Conservation (phyloP, 1,139 yeast species). For the Nakaseomyces kungkrabaensis region DNA sequence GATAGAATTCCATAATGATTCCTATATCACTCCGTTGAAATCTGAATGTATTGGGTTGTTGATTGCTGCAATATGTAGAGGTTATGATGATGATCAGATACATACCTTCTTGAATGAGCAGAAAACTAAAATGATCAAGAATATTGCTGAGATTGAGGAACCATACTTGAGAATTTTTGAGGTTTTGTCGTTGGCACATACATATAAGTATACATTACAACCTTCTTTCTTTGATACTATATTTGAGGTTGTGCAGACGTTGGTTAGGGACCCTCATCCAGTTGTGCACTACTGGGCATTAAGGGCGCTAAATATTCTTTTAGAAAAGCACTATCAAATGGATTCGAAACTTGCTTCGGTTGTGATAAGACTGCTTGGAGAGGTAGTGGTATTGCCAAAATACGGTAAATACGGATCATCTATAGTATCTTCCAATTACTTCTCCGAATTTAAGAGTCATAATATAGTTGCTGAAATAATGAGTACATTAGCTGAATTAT, state of each 20-base stretch:
- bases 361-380: conserved; percentile 39
- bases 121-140: conserved; percentile 46
- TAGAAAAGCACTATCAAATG: conserved; percentile 49
- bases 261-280: conserved; percentile 77
- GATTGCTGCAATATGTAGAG: conserved; percentile 31
- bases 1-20: conserved; percentile 32
- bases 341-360: conserved; percentile 33
- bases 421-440: conserved; percentile 39
- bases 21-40: conserved; percentile 40
- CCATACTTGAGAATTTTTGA: conserved; percentile 62
- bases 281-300: conserved; percentile 66
- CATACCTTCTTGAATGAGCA: conserved; percentile 34
- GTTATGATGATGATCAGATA: conserved; percentile 13
- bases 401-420: conserved; percentile 43
- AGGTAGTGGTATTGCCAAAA: conserved; percentile 41
- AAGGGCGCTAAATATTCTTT: conserved; percentile 45
- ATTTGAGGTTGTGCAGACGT: conserved; percentile 48
- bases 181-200: conserved; percentile 49
- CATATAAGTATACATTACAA: conserved; percentile 43
- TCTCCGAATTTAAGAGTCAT: conserved; percentile 35
- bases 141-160: conserved; percentile 48
- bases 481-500: conserved; percentile 35
- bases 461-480: conserved; percentile 35
- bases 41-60: conserved; percentile 62
- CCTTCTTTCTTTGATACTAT: conserved; percentile 36